Evolutionary conservation across 2,329 filamentous ascomycete genomes (phyloP).

Genomic region (Exophiala sp.): DNA sequence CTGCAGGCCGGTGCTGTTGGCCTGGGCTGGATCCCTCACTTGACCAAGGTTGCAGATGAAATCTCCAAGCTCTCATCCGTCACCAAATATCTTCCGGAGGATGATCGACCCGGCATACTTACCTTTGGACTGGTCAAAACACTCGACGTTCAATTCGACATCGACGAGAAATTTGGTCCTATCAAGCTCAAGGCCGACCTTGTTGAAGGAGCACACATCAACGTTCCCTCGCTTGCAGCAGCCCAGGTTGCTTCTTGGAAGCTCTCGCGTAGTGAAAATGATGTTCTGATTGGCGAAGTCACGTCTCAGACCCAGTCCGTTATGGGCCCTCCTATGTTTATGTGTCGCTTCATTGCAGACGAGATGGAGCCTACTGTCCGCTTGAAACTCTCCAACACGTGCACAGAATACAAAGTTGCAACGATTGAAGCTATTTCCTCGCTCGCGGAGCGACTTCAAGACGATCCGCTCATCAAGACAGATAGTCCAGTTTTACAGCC

Average conservation of each 20-base stretch:
- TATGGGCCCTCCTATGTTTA: slow-evolving; percentile 60
- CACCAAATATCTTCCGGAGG: slow-evolving; percentile 90
- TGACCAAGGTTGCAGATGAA: slow-evolving; percentile 73
- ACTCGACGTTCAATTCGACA: slow-evolving; percentile 58
- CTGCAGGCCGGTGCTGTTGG: slow-evolving; percentile 62
- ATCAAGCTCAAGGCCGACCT: slow-evolving; percentile 58
- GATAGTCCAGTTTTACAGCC: slow-evolving; percentile 56
- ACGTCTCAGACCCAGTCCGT: slow-evolving; percentile 38
- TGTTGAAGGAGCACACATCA: slow-evolving; percentile 74
- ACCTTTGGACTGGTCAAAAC: slow-evolving; percentile 67
- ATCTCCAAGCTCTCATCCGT: slow-evolving; percentile 79
- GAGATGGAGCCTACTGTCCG: slow-evolving; percentile 91
- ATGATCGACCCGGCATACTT: slow-evolving; percentile 85
- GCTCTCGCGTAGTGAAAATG: slow-evolving; percentile 61
- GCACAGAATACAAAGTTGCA: slow-evolving; percentile 83
- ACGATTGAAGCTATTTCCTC: slow-evolving; percentile 77
- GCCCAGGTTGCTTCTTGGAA: slow-evolving; percentile 65
- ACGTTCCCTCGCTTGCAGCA: slow-evolving; percentile 76
- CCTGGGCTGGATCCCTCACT: slow-evolving; percentile 61
- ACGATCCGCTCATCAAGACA: slow-evolving; percentile 58
- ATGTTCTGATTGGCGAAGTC: slow-evolving; percentile 69
- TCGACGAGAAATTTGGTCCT: slow-evolving; percentile 67
- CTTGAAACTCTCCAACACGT: slow-evolving; percentile 78
- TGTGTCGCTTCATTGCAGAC: slow-evolving; percentile 86
- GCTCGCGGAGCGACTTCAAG: slow-evolving; percentile 62